Evolutionary conservation across 305 asterid species (phyloP).

Genomic region (Lippia alba): DNA sequence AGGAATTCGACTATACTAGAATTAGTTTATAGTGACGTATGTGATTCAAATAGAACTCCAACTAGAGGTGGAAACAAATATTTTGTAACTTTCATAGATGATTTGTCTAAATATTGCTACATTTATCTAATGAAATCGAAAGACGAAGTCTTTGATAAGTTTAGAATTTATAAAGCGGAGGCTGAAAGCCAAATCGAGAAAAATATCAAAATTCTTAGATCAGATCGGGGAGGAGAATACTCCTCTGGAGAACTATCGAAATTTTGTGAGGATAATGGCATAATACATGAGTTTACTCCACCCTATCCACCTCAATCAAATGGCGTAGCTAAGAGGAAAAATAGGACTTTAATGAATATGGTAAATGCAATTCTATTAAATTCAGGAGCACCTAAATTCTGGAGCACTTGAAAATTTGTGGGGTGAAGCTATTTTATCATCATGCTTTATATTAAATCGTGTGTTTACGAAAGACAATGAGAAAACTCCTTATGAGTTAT

Average conservation of each 20-base stretch:
- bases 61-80: too few species aligned
- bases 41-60: too few species aligned
- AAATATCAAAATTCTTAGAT: not conserved
- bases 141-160: too few species aligned
- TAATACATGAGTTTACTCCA: not conserved
- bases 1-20: too few species aligned
- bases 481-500: not conserved
- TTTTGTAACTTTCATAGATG: too few species aligned
- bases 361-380: not conserved
- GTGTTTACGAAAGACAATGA: not conserved
- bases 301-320: not conserved
- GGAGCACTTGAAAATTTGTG: slow-evolving; percentile 24
- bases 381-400: not conserved
- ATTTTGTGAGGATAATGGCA: not conserved
- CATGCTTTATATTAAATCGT: not conserved
- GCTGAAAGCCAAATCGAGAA: not conserved
- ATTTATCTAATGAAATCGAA: too few species aligned
- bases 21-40: too few species aligned
- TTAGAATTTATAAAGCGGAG: not conserved
- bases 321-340: not conserved
- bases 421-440: not conserved
- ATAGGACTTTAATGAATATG: not conserved
- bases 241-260: not conserved
- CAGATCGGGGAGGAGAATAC: not conserved
- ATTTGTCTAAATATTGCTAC: too few species aligned